Conservation (phyloP, 2,329 filamentous ascomycete genomes). For the Bipolaris bicolor region DNA sequence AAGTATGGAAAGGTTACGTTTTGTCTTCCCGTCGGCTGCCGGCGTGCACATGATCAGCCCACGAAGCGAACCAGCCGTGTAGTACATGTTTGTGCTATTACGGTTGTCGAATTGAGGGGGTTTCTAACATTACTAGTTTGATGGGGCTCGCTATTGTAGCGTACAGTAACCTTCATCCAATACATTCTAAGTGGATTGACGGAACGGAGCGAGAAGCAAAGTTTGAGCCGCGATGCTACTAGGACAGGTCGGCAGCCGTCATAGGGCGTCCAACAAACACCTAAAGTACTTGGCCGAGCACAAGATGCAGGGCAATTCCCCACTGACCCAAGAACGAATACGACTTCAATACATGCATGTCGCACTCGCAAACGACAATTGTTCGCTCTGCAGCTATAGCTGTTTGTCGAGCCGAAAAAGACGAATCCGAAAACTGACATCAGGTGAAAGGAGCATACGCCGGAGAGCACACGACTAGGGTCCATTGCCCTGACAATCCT, state of each 20-base stretch:
- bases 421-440: background rate
- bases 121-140: background rate
- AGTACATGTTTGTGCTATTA: background rate
- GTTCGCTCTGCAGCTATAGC: background rate
- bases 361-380: background rate
- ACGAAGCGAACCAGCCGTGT: background rate
- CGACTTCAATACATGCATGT: background rate
- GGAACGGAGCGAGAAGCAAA: conserved; percentile 9
- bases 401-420: background rate
- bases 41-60: conserved; percentile 1
- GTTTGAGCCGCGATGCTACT: conserved; percentile 2
- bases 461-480: background rate
- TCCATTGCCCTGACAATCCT: background rate
- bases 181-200: conserved; percentile 2
- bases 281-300: background rate
- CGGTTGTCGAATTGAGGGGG: background rate
- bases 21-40: background rate
- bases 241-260: conserved; percentile 3
- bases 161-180: background rate
- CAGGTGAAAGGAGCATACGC: background rate
- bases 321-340: background rate
- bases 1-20: background rate
- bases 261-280: background rate
- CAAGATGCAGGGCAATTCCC: conserved; percentile 7
- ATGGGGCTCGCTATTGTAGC: background rate